Evolutionary conservation across 129 eudicot species (phyloP), one percentile per base, ranked within the genome.

Genomic region (Helianthus tuberosus): DNA sequence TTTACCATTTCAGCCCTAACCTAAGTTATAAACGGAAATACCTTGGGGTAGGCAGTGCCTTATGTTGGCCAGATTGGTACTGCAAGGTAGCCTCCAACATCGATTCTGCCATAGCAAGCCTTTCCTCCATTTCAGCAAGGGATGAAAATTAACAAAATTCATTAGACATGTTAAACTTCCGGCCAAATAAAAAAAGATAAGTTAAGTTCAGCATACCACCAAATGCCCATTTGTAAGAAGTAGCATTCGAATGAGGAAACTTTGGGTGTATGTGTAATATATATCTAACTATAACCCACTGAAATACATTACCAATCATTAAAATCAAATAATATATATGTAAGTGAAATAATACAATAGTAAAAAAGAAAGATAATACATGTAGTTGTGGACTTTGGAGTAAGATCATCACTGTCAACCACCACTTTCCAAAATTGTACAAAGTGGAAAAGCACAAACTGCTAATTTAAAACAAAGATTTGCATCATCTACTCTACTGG

Each of bases 41-140:
- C 98, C 98, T 68, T 51, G 97, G 96, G 48, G 98, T 88, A 77
- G 97, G 86, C 59, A 77, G 91, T 5, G 89, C 83, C 82, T 88
- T 20, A 20, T 20, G 23, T 20, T 20, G 23, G 15, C 89, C 92
- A 55, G 97, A 90, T 78, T 94, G 98, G 75, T 90, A 94, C 79
- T 94, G 98, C 85, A 94, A 81, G 71, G 98, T 94, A 68, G 98
- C 98, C 73, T 93, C 98, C 75, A 93, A 73, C 98, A 90, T 93
- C 49, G 98, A 90, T 71, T 93, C 97, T 57, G 98, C 97, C 98
- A 94, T 94, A 69, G 88, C 91, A 27, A 84, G 89, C 72, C 23
- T 20, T 20, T 20, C 23, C 23, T 20, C 23, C 0, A 20, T 20
- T 20, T 20, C 23, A 20, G 23, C 98, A 20, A 20, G 23, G 10